These are phyloP conservation scores for Podospora sp. DNA, from an alignment of 495 filamentous ascomycete genomes.

Conservation along the genomic window DNA sequence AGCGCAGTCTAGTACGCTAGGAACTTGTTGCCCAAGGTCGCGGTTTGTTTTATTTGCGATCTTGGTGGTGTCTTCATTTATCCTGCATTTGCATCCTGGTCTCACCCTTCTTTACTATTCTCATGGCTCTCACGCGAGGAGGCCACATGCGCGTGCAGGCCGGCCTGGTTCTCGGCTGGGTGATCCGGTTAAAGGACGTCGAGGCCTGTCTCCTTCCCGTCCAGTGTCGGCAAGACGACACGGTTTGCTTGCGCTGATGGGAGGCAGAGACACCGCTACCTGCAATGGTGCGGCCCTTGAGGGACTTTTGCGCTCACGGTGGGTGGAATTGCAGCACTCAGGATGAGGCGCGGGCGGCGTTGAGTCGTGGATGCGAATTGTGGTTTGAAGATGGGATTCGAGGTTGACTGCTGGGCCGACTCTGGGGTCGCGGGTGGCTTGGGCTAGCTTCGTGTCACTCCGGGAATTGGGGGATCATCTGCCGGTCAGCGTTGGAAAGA, in stretches of 20 bases:
- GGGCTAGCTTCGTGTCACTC: constrained; percentile 7
- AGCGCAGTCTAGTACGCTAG: neutral
- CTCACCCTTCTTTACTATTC: constrained; percentile 3
- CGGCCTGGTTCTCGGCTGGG: constrained; percentile 15
- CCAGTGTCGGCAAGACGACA: neutral
- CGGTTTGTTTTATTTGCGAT: constrained; percentile 6
- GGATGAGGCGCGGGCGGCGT: neutral
- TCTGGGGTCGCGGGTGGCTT: constrained; percentile 10
- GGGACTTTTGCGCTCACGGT: neutral
- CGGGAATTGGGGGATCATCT: constrained; percentile 8
- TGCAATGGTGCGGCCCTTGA: neutral
- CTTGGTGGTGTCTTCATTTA: constrained; percentile 20
- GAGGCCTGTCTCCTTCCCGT: constrained; percentile 4
- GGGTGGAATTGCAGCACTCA: neutral
- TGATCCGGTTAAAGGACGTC: constrained; percentile 13
- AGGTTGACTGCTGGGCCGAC: neutral
- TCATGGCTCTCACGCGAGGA: neutral
- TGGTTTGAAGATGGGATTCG: neutral
- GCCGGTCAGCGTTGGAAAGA: neutral
- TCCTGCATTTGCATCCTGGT: constrained; percentile 1
- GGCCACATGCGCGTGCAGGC: neutral
- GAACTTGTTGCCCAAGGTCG: neutral
- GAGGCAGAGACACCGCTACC: neutral
- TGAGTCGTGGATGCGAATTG: neutral
- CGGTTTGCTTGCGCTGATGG: neutral